Percentiles rank a stretch among this genome's conserved stretches.
These are phyloP conservation scores for Boletus sp. DNA, from an alignment of 768 basidiomycete genomes.

Conservation along the genomic window DNA sequence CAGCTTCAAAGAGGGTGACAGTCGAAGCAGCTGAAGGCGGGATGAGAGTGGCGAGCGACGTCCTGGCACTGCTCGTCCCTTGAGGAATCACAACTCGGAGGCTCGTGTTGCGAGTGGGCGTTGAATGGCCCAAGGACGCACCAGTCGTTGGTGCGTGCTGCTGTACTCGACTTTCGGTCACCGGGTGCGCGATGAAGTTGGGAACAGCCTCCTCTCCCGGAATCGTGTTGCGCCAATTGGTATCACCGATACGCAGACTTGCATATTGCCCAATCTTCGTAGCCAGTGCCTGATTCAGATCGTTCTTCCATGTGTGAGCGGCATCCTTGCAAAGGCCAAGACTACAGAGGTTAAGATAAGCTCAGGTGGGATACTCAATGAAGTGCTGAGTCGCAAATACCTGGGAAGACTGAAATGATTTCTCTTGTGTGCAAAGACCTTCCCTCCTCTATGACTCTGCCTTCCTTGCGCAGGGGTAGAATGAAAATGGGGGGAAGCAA, in stretches of 20 bases:
- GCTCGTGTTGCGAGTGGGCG: conserved; percentile 44
- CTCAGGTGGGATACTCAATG: background rate
- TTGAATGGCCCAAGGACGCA: conserved; percentile 30
- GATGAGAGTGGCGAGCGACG: conserved; percentile 45
- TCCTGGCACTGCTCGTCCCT: conserved; percentile 47
- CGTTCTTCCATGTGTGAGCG: conserved; percentile 52
- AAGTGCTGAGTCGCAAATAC: conserved; percentile 16
- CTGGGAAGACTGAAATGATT: conserved; percentile 68
- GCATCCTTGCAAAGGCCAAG: conserved; percentile 62
- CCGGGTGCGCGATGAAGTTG: conserved; percentile 32
- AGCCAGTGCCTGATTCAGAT: conserved; percentile 51
- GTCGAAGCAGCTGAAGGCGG: conserved; percentile 58
- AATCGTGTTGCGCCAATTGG: conserved; percentile 46
- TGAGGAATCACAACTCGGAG: conserved; percentile 51
- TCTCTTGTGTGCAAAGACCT: conserved; percentile 52
- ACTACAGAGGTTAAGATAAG: conserved; percentile 32
- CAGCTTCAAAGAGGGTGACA: conserved; percentile 54
- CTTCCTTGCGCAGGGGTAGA: conserved; percentile 55
- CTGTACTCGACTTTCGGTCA: conserved; percentile 36
- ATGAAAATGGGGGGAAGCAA: conserved; percentile 55
- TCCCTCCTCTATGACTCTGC: conserved; percentile 34
- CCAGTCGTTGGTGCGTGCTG: conserved; percentile 16
- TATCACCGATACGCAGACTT: conserved; percentile 39
- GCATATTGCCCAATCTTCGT: conserved; percentile 39
- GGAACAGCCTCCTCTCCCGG: conserved; percentile 41